phyloP scores from a whole-genome alignment of 495 filamentous ascomycete genomes.

The Geoglossum glabrum region DNA sequence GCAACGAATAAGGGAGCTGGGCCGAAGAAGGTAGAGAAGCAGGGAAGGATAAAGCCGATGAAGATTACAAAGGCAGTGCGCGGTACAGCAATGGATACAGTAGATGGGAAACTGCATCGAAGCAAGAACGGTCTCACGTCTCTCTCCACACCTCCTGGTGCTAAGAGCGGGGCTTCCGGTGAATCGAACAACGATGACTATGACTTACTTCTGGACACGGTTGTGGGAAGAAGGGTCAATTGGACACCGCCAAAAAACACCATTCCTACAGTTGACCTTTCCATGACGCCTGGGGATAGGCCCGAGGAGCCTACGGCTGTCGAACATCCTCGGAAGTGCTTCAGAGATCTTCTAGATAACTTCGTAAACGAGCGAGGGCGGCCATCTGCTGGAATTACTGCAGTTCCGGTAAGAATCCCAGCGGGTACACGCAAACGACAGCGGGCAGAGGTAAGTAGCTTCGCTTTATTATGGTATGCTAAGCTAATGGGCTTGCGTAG shows the following conservation, averaged over 20 bases:
- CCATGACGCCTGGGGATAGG: neutral
- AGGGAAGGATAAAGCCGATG: neutral
- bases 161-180: no score
- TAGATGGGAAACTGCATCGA: neutral
- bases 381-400: neutral
- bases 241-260: conserved; percentile 36
- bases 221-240: conserved; percentile 26
- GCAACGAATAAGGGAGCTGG: neutral
- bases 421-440: conserved; percentile 6
- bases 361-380: neutral
- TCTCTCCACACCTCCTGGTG: neutral
- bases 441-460: conserved; percentile 3
- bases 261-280: neutral
- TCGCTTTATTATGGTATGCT: neutral
- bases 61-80: neutral
- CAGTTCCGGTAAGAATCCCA: neutral
- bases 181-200: neutral
- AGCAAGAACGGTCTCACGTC: neutral
- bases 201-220: conserved; percentile 22
- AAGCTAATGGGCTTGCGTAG: conserved; percentile 3
- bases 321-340: neutral
- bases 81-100: neutral
- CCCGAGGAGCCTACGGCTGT: neutral
- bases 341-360: neutral
- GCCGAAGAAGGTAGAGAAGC: neutral